These are phyloP conservation scores for Ceratobasidium sp. DNA, from an alignment of 1,284 basidiomycete genomes.

Conservation along the genomic window DNA sequence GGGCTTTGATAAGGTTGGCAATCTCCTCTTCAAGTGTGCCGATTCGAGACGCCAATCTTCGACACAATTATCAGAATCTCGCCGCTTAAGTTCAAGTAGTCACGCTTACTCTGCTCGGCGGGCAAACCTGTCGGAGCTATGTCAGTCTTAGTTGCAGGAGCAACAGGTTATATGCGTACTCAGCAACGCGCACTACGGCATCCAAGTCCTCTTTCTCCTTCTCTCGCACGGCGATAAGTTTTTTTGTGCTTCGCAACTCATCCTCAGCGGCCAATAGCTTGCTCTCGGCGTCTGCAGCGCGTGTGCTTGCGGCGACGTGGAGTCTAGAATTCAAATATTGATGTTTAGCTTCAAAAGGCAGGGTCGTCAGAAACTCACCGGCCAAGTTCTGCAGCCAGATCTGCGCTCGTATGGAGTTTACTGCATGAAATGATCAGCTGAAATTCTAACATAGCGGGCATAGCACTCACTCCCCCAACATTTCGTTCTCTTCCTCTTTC, in stretches of 20 bases:
- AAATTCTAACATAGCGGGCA: background rate
- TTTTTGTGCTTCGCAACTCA: background rate
- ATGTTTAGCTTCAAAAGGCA: too few species aligned
- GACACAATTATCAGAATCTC: background rate
- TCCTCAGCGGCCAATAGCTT: slow-evolving; percentile 1
- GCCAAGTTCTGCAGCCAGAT: slow-evolving; percentile 29
- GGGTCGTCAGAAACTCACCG: too few species aligned
- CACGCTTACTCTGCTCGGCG: slow-evolving; percentile 17
- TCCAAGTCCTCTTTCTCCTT: background rate
- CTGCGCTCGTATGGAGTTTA: slow-evolving; percentile 35
- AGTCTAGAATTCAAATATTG: slow-evolving; percentile 7
- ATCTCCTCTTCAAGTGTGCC: slow-evolving; percentile 13
- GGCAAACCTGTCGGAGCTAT: background rate
- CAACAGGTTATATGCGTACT: slow-evolving; percentile 14
- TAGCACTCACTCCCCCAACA: slow-evolving; percentile 17
- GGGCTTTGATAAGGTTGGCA: background rate
- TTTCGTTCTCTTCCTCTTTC: slow-evolving; percentile 13
- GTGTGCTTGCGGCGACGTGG: slow-evolving; percentile 28
- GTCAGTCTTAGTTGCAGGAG: background rate
- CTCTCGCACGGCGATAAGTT: background rate
- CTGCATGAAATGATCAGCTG: background rate
- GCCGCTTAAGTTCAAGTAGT: background rate
- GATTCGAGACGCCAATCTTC: slow-evolving; percentile 17
- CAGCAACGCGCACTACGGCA: background rate
- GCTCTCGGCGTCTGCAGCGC: slow-evolving; percentile 1